Conservation (phyloP, 306 rosid species). For the Herpetospermum pedunculosum region DNA sequence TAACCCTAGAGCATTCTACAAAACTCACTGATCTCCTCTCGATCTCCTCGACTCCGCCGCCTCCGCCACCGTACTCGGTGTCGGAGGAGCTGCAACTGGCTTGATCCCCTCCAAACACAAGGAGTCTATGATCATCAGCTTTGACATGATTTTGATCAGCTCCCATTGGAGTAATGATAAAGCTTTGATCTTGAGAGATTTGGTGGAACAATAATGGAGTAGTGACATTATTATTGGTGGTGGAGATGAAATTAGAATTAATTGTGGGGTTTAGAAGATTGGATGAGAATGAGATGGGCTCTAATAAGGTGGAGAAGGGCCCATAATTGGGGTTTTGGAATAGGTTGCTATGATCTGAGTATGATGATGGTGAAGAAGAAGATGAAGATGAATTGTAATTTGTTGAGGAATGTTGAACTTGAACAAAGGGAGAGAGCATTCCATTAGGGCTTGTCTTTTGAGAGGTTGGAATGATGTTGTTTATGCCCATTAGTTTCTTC, state of each 20-base stretch:
- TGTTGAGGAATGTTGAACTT: constrained; percentile 5
- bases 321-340: constrained; percentile 2
- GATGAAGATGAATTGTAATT: constrained; percentile 1
- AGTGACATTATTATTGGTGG: background rate
- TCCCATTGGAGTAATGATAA: background rate
- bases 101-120: constrained; percentile 37
- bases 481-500: constrained; percentile 47
- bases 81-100: constrained; percentile 42
- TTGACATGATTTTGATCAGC: constrained; percentile 13
- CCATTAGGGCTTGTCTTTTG: constrained; percentile 6
- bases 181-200: constrained; percentile 30
- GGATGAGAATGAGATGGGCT: constrained; percentile 28
- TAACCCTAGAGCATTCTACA: constrained; percentile 11
- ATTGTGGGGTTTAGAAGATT: constrained; percentile 26
- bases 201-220: constrained; percentile 12
- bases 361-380: constrained; percentile 28
- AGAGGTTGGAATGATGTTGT: constrained; percentile 17
- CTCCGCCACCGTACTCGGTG: constrained; percentile 18
- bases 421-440: background rate
- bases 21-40: constrained; percentile 20
- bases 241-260: background rate
- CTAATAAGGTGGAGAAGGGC: constrained; percentile 21
- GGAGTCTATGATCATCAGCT: constrained; percentile 3
- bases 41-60: constrained; percentile 28
- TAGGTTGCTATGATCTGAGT: constrained; percentile 9